Base-by-base conservation (phyloP, 2,329 filamentous ascomycete genomes). In the Fusarium keratoplasticum region DNA sequence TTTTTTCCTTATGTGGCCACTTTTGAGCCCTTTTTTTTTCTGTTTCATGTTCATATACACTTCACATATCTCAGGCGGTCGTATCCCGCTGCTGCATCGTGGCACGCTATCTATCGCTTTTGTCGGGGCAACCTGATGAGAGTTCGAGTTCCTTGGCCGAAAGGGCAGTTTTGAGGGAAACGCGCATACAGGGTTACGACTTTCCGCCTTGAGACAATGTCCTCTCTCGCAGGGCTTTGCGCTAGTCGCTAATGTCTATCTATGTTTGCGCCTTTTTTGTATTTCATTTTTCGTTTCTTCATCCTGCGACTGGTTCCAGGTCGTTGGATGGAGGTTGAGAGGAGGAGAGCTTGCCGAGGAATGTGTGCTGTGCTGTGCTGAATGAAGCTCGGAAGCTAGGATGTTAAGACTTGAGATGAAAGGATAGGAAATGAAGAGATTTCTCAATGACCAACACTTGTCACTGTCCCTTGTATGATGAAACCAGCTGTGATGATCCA, bases 221-320 rank as follows among this genome's bases (percentile, higher is more conserved):
- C 59, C 60, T 60, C 52, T 20, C 44, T 10, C 13, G 35, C 35
- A 25, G 59, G 64, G 69, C 69, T 66, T 70, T 72, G 76, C 71
- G 75, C 72, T 75, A 77, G 74, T 77, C 74, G 77, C 74, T 73
- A 77, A 79, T 76, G 77, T 79, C 70, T 77, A 79, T 77, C 73
- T 78, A 75, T 55, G 67, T 70, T 77, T 67, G 62, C 57, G 66
- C 20, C 20, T 67, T 64, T 70, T 73, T 74, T 64, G 61, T 70
- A 50, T 78, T 74, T 75, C 71, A 68, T 72, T 74, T 78, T 72
- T 75, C 59, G 61, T 67, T 76, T 65, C 58, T 66, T 68, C 70
- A 64, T 70, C 69, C 71, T 70, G 58, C 67, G 72, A 63, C 75
- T 72, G 63, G 72, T 62, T 73, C 59, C 61, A 70, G 66, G 74